A percentile compares a stretch with the other conserved stretches of the same genome.
Conservation (phyloP, 345 rosid species). For the Euphorbia tirucalli region DNA sequence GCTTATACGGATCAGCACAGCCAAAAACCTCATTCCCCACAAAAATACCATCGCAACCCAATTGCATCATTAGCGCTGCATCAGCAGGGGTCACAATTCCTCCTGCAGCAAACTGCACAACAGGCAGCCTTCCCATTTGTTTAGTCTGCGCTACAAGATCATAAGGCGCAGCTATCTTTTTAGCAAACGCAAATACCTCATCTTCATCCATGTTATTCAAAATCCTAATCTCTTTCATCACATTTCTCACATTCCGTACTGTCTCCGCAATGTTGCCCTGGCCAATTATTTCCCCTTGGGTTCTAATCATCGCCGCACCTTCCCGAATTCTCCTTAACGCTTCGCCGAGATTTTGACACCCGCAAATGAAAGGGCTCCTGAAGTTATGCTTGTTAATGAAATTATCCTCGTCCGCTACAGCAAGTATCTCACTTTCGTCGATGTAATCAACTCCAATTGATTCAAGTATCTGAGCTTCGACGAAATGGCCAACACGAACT, state of each 20-base stretch:
- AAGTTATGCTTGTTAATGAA: slow-evolving; percentile 53
- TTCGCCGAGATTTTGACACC: slow-evolving; percentile 40
- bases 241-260: slow-evolving; percentile 44
- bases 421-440: slow-evolving; percentile 37
- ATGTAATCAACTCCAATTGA: slow-evolving; percentile 36
- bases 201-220: slow-evolving; percentile 52
- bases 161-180: slow-evolving; percentile 31
- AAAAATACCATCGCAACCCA: slow-evolving; percentile 43
- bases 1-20: slow-evolving; percentile 28
- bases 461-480: slow-evolving; percentile 41
- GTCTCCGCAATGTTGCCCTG: slow-evolving; percentile 35
- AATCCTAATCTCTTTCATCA: slow-evolving; percentile 42
- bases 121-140: slow-evolving; percentile 41
- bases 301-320: slow-evolving; percentile 51
- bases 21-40: slow-evolving; percentile 32
- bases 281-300: slow-evolving; percentile 36
- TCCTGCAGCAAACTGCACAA: slow-evolving; percentile 38
- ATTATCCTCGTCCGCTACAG: slow-evolving; percentile 34
- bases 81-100: slow-evolving; percentile 43
- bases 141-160: slow-evolving; percentile 36
- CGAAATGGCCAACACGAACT: slow-evolving; percentile 39
- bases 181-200: slow-evolving; percentile 34
- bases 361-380: slow-evolving; percentile 46
- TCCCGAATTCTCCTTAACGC: slow-evolving; percentile 50
- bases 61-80: slow-evolving; percentile 44